These are phyloP conservation scores for Tuber calosporum DNA, from an alignment of 495 filamentous ascomycete genomes.

Conservation along the genomic window DNA sequence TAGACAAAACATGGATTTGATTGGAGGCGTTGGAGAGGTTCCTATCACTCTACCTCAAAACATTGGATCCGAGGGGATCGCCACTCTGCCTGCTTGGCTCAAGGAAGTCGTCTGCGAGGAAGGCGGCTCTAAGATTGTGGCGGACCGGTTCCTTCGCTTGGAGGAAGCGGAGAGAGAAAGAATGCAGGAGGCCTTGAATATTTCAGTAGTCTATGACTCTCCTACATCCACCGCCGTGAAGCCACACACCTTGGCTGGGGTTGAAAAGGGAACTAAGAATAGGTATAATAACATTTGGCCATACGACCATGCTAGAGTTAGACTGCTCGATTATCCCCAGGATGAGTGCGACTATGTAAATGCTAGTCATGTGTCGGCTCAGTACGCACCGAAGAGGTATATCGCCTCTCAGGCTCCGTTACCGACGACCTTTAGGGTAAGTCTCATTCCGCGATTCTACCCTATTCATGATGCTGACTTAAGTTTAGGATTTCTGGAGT, in stretches of 20 bases:
- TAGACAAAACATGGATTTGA: constrained; percentile 90
- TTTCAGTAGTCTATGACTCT: constrained; percentile 43
- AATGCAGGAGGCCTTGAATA: constrained; percentile 80
- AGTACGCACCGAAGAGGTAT: constrained; percentile 75
- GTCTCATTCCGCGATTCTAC: constrained; percentile 39
- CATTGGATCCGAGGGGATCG: constrained; percentile 46
- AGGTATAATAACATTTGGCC: constrained; percentile 97
- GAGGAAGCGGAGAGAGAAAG: constrained; percentile 79
- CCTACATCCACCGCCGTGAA: constrained; percentile 33
- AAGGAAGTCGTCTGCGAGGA: constrained; percentile 55
- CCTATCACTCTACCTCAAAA: constrained; percentile 61
- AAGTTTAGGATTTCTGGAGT: constrained; percentile 88
- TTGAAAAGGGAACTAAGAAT: constrained; percentile 92
- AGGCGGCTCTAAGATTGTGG: constrained; percentile 70
- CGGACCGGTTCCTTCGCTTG: constrained; percentile 73
- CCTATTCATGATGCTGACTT: constrained; percentile 43
- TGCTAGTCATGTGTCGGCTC: constrained; percentile 73
- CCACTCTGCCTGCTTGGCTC: constrained; percentile 67
- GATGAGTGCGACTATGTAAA: constrained; percentile 92
- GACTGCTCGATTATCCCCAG: constrained; percentile 59
- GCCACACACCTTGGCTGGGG: constrained; percentile 60
- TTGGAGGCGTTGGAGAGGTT: constrained; percentile 89
- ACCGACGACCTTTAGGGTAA: constrained; percentile 82
- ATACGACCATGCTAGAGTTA: constrained; percentile 88
- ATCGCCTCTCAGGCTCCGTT: constrained; percentile 94